Percentiles rank a stretch among this genome's conserved stretches.
Evolutionary conservation across 1,139 yeast genomes (phyloP).

Genomic region (Hyphopichia burtonii): DNA sequence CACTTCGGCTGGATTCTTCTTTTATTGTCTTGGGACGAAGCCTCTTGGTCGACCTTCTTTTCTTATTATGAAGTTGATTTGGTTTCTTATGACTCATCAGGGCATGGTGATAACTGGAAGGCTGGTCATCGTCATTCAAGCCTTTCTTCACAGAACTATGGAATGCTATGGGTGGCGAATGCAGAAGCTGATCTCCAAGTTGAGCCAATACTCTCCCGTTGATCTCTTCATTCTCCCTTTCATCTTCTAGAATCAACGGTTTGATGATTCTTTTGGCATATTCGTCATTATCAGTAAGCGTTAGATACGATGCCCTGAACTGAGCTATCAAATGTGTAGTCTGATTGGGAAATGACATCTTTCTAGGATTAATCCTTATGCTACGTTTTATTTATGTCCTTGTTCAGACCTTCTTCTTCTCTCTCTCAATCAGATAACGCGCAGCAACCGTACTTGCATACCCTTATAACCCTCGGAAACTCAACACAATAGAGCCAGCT

Average conservation of each 20-base stretch:
- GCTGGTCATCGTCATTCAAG: too few species aligned
- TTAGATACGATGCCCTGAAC: constrained; percentile 30
- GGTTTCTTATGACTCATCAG: not conserved
- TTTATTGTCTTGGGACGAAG: constrained; percentile 1
- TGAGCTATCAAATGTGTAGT: constrained; percentile 29
- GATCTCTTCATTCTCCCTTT: not conserved
- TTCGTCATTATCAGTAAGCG: constrained; percentile 26
- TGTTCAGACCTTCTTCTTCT: too few species aligned
- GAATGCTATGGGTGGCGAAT: constrained; percentile 38
- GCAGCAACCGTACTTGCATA: too few species aligned
- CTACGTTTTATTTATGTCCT: not conserved
- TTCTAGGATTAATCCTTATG: not conserved
- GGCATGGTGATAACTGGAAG: too few species aligned
- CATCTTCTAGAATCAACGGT: constrained; percentile 11
- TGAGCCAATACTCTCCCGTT: not conserved
- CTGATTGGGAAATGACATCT: constrained; percentile 43
- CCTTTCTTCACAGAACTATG: constrained; percentile 26
- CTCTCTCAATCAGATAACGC: too few species aligned
- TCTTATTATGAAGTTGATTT: not conserved
- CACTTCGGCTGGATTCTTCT: constrained; percentile 3
- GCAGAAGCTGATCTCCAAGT: not conserved
- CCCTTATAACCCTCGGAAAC: too few species aligned
- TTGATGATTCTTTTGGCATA: constrained; percentile 22
- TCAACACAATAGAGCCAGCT: too few species aligned
- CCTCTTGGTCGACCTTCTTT: not conserved